phyloP scores from a whole-genome alignment of 257 asterid genomes.

The Salvia rosmarinus region DNA sequence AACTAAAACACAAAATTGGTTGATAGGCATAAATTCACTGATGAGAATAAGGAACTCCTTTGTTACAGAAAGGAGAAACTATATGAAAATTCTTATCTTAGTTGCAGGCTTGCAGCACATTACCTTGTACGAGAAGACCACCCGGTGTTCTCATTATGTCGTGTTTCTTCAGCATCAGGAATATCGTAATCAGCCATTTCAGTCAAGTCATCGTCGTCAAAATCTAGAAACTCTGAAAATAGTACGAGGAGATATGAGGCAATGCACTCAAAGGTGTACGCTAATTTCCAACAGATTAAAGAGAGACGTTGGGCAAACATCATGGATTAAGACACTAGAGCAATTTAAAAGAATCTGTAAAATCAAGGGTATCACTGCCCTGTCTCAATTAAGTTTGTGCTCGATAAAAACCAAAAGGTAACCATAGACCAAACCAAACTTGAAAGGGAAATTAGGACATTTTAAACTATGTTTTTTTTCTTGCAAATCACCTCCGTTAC shows the following conservation, averaged over 20 bases:
- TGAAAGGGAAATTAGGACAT: too few relatives aligned
- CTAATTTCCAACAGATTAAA: not conserved
- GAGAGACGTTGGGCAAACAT: not conserved
- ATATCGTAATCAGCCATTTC: slow-evolving; percentile 67
- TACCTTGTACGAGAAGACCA: slow-evolving; percentile 97
- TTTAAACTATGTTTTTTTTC: too few relatives aligned
- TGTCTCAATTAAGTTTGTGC: not conserved
- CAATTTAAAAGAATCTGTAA: slow-evolving; percentile 17
- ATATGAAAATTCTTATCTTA: not conserved
- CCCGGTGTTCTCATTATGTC: slow-evolving; percentile 66
- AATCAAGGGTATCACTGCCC: not conserved
- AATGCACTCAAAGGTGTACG: not conserved
- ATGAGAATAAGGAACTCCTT: not conserved
- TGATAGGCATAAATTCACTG: not conserved
- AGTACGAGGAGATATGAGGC: slow-evolving; percentile 31
- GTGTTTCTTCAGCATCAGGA: slow-evolving; percentile 42
- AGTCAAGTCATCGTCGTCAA: slow-evolving; percentile 71
- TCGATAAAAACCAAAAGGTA: too few relatives aligned
- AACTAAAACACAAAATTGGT: not conserved
- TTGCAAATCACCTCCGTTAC: too few relatives aligned
- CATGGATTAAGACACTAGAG: not conserved
- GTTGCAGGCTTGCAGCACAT: not conserved
- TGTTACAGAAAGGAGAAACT: not conserved
- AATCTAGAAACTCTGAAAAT: slow-evolving; percentile 68
- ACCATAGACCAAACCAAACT: too few relatives aligned